phyloP scores from a whole-genome alignment of 2,329 filamentous ascomycete genomes.

The Dothistroma septosporum region DNA sequence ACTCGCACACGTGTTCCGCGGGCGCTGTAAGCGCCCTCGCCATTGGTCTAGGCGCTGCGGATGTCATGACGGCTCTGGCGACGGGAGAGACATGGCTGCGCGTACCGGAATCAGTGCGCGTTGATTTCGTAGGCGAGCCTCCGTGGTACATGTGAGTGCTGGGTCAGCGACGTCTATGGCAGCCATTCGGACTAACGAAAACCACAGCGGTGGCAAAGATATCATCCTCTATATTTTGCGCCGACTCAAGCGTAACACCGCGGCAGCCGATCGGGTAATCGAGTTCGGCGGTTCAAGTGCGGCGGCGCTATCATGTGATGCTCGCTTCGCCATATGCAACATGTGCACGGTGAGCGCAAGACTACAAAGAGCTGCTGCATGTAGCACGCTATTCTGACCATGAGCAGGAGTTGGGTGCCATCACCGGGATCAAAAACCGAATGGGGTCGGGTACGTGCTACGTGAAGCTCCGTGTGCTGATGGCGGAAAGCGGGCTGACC shows the following conservation, averaged over 20 bases:
- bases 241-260: constrained; percentile 13
- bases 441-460: constrained; percentile 8
- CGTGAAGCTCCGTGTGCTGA: neutral
- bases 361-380: neutral
- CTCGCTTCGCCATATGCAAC: constrained; percentile 13
- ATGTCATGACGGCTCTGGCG: constrained; percentile 12
- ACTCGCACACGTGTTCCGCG: constrained; percentile 10
- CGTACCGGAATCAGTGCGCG: constrained; percentile 12
- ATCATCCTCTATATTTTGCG: constrained; percentile 11
- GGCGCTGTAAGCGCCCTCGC: constrained; percentile 11
- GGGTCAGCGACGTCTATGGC: no score
- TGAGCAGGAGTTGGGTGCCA: constrained; percentile 9
- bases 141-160: constrained; percentile 4
- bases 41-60: constrained; percentile 15
- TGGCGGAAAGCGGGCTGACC: neutral
- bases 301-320: constrained; percentile 3
- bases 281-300: constrained; percentile 10
- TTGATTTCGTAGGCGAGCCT: constrained; percentile 7
- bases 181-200: neutral
- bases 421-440: constrained; percentile 10
- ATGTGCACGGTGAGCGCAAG: constrained; percentile 8
- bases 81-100: constrained; percentile 15
- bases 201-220: constrained; percentile 10
- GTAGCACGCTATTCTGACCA: neutral
- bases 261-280: constrained; percentile 9